Evolutionary conservation across 768 basidiomycete genomes (phyloP).

Genomic region (Galerina sulciceps): DNA sequence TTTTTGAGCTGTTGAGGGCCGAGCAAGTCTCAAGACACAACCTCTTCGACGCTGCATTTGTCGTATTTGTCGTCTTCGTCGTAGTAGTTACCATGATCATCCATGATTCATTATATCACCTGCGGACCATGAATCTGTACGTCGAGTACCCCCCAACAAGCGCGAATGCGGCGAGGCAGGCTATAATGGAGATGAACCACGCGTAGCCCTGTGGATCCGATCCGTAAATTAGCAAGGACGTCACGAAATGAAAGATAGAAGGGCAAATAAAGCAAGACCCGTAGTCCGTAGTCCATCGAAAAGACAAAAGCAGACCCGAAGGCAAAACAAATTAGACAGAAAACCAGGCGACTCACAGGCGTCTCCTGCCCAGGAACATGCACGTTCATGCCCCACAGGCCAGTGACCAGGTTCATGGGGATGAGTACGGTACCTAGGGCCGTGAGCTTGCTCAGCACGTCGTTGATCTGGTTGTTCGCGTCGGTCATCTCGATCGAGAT

Average conservation of each 20-base stretch:
- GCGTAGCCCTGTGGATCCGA: constrained; percentile 46
- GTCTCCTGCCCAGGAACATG: constrained; percentile 88
- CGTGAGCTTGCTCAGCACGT: constrained; percentile 95
- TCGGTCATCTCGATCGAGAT: constrained; percentile 99
- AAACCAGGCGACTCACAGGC: constrained; percentile 20
- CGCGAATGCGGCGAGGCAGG: constrained; percentile 79
- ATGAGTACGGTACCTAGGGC: constrained; percentile 97
- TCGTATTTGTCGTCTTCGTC: too few species aligned
- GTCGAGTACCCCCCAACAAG: constrained; percentile 79
- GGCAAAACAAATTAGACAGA: too few species aligned
- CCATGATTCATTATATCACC: constrained; percentile 15
- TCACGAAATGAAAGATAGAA: constrained; percentile 9
- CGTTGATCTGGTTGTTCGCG: constrained; percentile 99
- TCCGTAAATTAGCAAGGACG: neutral
- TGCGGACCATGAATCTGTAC: constrained; percentile 72
- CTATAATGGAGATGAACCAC: constrained; percentile 93
- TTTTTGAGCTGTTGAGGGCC: too few species aligned
- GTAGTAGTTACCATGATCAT: neutral
- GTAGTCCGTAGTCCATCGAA: too few species aligned
- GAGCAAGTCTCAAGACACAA: too few species aligned
- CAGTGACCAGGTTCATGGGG: constrained; percentile 97
- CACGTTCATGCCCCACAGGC: constrained; percentile 99
- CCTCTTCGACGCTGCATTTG: too few species aligned
- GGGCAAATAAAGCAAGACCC: constrained; percentile 27
- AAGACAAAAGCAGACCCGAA: too few species aligned